A percentile compares a stretch with the other conserved stretches of the same genome.
Evolutionary conservation across 2,329 filamentous ascomycete species (phyloP).

Genomic region (Colletotrichum zoysiae): DNA sequence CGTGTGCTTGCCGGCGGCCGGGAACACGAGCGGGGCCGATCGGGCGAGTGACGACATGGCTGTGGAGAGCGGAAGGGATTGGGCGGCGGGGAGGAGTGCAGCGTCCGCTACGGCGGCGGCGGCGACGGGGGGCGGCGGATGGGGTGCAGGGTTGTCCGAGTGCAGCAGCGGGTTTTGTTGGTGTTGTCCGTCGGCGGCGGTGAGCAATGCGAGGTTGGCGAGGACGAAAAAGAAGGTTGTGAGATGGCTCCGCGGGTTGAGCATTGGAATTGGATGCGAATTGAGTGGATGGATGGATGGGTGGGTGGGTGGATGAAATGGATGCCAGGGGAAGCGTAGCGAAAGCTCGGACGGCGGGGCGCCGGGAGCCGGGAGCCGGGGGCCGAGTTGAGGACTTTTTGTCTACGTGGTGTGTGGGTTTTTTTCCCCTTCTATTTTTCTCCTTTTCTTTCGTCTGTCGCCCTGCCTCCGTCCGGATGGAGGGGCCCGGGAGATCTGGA

Average conservation of each 20-base stretch:
- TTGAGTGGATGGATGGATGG: neutral
- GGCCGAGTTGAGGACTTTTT: conserved; percentile 5
- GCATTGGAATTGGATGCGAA: conserved; percentile 14
- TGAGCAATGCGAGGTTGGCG: neutral
- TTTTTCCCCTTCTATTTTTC: neutral
- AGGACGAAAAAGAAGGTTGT: conserved; percentile 12
- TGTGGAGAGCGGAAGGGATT: neutral
- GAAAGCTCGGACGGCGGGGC: conserved; percentile 10
- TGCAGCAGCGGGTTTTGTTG: conserved; percentile 18
- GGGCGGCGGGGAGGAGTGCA: neutral
- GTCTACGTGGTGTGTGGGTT: neutral
- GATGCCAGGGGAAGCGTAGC: neutral
- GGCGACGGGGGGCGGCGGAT: neutral
- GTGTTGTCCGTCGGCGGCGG: neutral
- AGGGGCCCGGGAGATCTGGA: neutral
- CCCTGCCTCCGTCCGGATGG: conserved; percentile 18
- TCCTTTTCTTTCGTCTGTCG: neutral
- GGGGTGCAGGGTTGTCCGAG: neutral
- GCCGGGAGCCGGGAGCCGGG: neutral
- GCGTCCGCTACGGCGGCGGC: conserved; percentile 19
- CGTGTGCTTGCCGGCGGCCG: conserved; percentile 85
- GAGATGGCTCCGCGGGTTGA: conserved; percentile 4
- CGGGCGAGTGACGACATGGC: conserved; percentile 35
- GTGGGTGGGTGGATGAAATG: neutral
- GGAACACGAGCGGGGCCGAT: conserved; percentile 74